phyloP scores from a whole-genome alignment of 179 eudicot genomes.

The Silene noctiflora region DNA sequence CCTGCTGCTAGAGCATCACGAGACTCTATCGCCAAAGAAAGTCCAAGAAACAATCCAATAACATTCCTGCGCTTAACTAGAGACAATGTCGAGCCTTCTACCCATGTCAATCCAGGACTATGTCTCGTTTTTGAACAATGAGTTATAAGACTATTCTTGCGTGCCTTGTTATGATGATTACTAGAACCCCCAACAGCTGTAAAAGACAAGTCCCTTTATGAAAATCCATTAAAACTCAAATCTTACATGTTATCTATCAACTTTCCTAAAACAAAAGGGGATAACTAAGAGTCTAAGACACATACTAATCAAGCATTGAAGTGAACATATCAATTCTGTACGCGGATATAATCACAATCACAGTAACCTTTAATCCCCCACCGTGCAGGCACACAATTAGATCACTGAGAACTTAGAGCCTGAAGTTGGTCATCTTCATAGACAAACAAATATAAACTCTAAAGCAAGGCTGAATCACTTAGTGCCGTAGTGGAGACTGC shows the following conservation, averaged over 20 bases:
- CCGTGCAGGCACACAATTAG: neutral
- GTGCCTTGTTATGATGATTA: conserved; percentile 20
- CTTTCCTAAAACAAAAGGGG: neutral
- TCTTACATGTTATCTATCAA: neutral
- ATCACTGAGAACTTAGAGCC: neutral
- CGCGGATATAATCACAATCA: neutral
- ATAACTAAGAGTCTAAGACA: neutral
- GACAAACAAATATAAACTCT: too few relatives aligned
- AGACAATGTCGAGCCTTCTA: conserved; percentile 14
- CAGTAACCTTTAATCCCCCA: neutral
- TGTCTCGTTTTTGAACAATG: conserved; percentile 34
- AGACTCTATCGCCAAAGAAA: conserved; percentile 36
- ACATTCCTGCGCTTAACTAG: conserved; percentile 47
- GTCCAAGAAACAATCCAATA: conserved; percentile 45
- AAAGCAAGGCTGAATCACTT: too few relatives aligned
- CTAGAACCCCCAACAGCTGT: conserved; percentile 28
- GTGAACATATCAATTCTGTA: neutral
- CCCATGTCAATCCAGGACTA: conserved; percentile 22
- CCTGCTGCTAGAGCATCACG: conserved; percentile 62
- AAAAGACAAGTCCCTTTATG: conserved; percentile 31
- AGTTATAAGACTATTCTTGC: conserved; percentile 21
- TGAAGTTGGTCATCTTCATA: too few relatives aligned
- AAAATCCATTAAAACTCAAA: conserved; percentile 7
- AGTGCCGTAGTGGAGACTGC: too few relatives aligned
- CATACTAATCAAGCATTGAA: neutral